Base-by-base conservation (phyloP, 345 rosid species). In the Anastatica hierochuntica region DNA sequence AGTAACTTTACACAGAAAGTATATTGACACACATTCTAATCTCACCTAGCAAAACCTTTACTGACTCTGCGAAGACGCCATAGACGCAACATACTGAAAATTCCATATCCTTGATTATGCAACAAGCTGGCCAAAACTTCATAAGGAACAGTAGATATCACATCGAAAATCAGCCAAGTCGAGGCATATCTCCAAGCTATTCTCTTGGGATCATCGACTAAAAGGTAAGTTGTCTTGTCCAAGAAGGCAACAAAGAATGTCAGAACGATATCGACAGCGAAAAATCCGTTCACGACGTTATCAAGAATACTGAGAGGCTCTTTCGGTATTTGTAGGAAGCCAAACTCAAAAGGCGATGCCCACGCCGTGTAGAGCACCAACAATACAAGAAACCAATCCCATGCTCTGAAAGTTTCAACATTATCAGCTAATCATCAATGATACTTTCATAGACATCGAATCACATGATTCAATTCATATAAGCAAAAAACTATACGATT, bases 21-120 rank as follows among this genome's bases (percentile, higher is more conserved):
- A 16, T 11, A 5, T 9, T n/a, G 42, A 31, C 5, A 40, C 48
- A 24, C 37, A 14, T 17, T 26, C 15, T 4, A n/a, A 26, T n/a
- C 41, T 49, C 27, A 68, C 84, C 79, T 75, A 16, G 87, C 67
- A 30, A 85, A 85, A 57, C 77, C 70, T 13, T 34, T 19, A 50
- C 95, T 80, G 45, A 80, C 95, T 33, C 90, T 76, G 1, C 88
- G 76, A 42, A 89, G 94, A 51, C 95, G 95, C 97, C 97, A 89
- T 3, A 89, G 79, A 24, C 97, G 94, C n/a, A 89, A 77, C 88
- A 89, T 81, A 53, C 75, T 81, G 34, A 85, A 77, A 31, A 78
- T 73, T 0, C 94, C 90, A 53, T 85, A 83, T 7, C 75, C 68
- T 14, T 69, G 76, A 3, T 57, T 33, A 6, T 90, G 95, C 23